Percentiles rank a stretch among this genome's conserved stretches.
These are phyloP conservation scores for Alternaria tenuissima DNA, from an alignment of 2,329 filamentous ascomycete species.

Conservation along the genomic window DNA sequence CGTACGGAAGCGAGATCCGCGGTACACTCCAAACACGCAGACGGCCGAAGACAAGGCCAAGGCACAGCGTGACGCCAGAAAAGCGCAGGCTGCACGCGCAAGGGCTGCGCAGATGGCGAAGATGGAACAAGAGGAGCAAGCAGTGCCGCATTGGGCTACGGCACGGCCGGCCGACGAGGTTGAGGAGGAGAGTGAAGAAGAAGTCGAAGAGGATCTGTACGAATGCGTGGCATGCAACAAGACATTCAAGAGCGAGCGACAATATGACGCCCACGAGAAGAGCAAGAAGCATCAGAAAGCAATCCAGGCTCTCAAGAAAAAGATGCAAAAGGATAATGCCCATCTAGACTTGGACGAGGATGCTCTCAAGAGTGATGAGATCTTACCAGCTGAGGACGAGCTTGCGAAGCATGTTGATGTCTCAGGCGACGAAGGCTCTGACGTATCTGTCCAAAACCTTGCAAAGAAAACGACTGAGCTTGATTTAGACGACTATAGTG, in stretches of 20 bases:
- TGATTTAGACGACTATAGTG: slow-evolving; percentile 18
- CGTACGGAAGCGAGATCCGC: slow-evolving; percentile 87
- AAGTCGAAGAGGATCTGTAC: slow-evolving; percentile 61
- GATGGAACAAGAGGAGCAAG: slow-evolving; percentile 68
- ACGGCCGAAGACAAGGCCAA: slow-evolving; percentile 83
- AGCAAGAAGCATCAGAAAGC: slow-evolving; percentile 97
- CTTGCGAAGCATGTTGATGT: slow-evolving; percentile 22
- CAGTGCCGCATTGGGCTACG: slow-evolving; percentile 79
- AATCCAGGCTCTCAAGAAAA: slow-evolving; percentile 77
- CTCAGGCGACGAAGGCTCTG: slow-evolving; percentile 49
- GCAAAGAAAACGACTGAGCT: slow-evolving; percentile 25
- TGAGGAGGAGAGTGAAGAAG: slow-evolving; percentile 63
- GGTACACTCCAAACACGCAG: slow-evolving; percentile 79
- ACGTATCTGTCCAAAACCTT: slow-evolving; percentile 36
- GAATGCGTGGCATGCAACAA: slow-evolving; percentile 72
- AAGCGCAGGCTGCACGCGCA: slow-evolving; percentile 83
- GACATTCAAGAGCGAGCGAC: slow-evolving; percentile 86
- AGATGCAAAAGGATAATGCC: slow-evolving; percentile 83
- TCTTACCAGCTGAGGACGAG: slow-evolving; percentile 45
- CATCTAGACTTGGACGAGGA: slow-evolving; percentile 60
- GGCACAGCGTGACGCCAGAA: slow-evolving; percentile 76
- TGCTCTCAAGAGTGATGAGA: slow-evolving; percentile 42
- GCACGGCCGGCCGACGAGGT: slow-evolving; percentile 64
- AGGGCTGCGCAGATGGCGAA: slow-evolving; percentile 83
- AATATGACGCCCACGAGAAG: slow-evolving; percentile 89